Percentiles rank a stretch among this genome's conserved stretches.
phyloP scores from a whole-genome alignment of 2,329 filamentous ascomycete species.

The Scedosporium minutisporum region DNA sequence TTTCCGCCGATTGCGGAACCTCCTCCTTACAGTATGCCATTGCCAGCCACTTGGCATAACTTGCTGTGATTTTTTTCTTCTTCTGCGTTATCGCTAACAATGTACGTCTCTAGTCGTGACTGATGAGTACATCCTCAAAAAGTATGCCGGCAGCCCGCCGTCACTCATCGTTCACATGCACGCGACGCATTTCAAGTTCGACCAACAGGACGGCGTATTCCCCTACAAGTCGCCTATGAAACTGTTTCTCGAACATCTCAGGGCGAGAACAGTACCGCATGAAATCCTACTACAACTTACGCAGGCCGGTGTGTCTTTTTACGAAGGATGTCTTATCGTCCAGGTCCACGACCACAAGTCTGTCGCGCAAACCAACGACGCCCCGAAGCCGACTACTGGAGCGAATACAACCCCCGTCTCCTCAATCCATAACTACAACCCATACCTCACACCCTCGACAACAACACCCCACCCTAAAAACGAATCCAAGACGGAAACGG shows the following conservation, averaged over 20 bases:
- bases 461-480: conserved; percentile 66
- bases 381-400: conserved; percentile 37
- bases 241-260: conserved; percentile 67
- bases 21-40: conserved; percentile 39
- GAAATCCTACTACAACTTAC: conserved; percentile 76
- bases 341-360: conserved; percentile 84
- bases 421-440: conserved; percentile 88
- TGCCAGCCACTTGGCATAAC: neutral
- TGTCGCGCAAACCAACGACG: conserved; percentile 48
- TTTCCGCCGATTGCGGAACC: conserved; percentile 28
- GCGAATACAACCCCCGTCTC: conserved; percentile 58
- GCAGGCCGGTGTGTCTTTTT: conserved; percentile 65
- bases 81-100: neutral
- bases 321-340: conserved; percentile 91
- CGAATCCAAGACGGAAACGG: conserved; percentile 28
- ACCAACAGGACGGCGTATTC: conserved; percentile 88
- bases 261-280: conserved; percentile 70
- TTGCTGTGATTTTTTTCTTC: neutral
- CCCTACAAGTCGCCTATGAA: conserved; percentile 88
- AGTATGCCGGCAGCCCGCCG: conserved; percentile 64
- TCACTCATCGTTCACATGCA: conserved; percentile 84
- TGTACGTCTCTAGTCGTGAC: conserved; percentile 50
- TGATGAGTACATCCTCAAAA: conserved; percentile 70
- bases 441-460: conserved; percentile 80
- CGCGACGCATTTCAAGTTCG: conserved; percentile 79